Conservation (phyloP, 257 asterid species). For the Cruciata laevipes region DNA sequence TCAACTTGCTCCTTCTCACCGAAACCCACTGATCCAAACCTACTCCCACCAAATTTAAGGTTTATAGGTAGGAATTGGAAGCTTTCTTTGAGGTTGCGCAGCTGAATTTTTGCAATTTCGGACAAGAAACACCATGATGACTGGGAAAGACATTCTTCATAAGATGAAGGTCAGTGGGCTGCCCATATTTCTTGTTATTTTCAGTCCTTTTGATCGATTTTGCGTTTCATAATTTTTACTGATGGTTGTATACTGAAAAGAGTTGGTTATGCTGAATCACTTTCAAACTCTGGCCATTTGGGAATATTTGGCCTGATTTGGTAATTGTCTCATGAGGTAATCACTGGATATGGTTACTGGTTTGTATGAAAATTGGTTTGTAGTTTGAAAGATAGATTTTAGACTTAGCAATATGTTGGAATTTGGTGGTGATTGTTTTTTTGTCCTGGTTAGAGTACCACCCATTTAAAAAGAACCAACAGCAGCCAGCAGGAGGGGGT, state of each 20-base stretch:
- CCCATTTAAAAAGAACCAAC: no score
- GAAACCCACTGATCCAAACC: no score
- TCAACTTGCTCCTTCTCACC: no score
- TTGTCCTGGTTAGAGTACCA: no score
- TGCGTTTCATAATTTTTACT: neutral
- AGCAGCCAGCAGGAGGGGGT: no score
- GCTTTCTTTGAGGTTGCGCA: neutral
- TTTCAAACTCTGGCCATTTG: neutral
- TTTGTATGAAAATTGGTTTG: neutral
- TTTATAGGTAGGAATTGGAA: neutral
- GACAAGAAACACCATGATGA: conserved; percentile 26
- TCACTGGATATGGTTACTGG: no score
- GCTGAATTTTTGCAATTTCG: conserved; percentile 11
- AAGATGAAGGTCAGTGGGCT: conserved; percentile 62
- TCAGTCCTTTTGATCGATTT: neutral
- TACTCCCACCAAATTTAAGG: no score
- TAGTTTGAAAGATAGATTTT: neutral
- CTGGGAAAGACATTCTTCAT: conserved; percentile 56
- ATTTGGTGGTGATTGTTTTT: no score
- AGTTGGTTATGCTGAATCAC: neutral
- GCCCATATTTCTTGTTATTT: neutral
- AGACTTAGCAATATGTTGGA: neutral
- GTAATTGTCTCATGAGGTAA: no score
- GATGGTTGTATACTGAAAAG: neutral
- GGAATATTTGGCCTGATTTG: neutral